Percentiles rank a stretch among this genome's conserved stretches.
Evolutionary conservation across 1,139 yeast genomes (phyloP).

Genomic region (Suhomyces taliae): DNA sequence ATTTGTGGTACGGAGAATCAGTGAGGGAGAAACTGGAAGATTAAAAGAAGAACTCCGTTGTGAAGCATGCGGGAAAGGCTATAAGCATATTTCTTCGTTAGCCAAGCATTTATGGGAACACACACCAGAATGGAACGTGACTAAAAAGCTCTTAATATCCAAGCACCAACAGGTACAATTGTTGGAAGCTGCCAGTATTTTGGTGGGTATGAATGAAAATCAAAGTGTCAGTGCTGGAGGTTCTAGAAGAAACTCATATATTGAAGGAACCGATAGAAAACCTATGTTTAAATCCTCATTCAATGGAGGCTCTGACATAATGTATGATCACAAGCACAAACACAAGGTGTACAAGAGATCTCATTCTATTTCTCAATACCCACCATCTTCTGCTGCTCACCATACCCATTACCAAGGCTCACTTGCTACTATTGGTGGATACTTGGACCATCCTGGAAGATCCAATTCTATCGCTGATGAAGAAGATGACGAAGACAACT

Average conservation of each 20-base stretch:
- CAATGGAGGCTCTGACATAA: neutral
- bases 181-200: conserved; percentile 82
- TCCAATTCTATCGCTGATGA: conserved; percentile 10
- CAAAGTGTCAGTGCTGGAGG: conserved; percentile 10
- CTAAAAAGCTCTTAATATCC: conserved; percentile 75
- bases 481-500: conserved; percentile 5
- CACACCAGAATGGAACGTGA: conserved; percentile 90
- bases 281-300: conserved; percentile 5
- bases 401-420: conserved; percentile 8
- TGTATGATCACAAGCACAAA: conserved; percentile 3
- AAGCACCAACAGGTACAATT: conserved; percentile 91
- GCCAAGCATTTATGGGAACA: conserved; percentile 78
- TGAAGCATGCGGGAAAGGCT: conserved; percentile 89
- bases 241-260: conserved; percentile 16
- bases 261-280: conserved; percentile 1
- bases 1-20: conserved; percentile 76
- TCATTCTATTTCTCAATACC: conserved; percentile 15
- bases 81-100: conserved; percentile 79
- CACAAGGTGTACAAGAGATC: conserved; percentile 9
- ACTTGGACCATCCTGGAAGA: conserved; percentile 17
- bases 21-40: conserved; percentile 85
- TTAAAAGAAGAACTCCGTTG: conserved; percentile 80
- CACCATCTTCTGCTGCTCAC: conserved; percentile 11
- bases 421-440: conserved; percentile 20
- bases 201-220: conserved; percentile 74